Evolutionary conservation across 306 rosid genomes (phyloP).

Genomic region (Glycyrrhiza uralensis): DNA sequence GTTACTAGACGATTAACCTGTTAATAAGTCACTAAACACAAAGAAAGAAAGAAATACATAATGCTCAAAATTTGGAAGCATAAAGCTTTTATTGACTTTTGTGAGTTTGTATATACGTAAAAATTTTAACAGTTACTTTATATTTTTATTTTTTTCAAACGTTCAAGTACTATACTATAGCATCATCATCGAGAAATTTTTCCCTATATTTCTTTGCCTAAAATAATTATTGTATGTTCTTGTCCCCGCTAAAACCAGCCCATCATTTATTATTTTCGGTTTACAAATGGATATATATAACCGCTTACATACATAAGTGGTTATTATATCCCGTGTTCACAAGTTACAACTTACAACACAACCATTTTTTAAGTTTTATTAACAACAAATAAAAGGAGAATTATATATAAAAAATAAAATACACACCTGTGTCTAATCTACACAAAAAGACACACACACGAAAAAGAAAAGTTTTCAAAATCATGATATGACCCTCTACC

Average conservation of each 20-base stretch:
- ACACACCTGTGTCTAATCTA: background rate
- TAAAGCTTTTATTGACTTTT: too few relatives aligned
- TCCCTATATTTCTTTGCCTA: background rate
- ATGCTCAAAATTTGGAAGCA: too few relatives aligned
- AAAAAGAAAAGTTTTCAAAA: background rate
- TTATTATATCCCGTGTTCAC: background rate
- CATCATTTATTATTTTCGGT: background rate
- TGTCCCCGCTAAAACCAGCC: background rate
- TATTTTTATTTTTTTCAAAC: too few relatives aligned
- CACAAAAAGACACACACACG: background rate
- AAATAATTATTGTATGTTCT: background rate
- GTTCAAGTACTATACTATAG: too few relatives aligned
- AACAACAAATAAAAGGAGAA: background rate
- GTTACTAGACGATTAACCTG: too few relatives aligned
- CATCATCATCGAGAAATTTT: background rate
- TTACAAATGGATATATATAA: background rate
- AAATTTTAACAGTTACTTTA: too few relatives aligned
- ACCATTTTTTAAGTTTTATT: background rate
- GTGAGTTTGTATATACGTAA: too few relatives aligned
- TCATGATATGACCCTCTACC: constrained; percentile 4
- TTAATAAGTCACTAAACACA: too few relatives aligned
- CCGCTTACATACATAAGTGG: background rate
- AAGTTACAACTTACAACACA: constrained; percentile 2
- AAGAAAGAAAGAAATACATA: background rate
- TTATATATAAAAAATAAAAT: background rate